A percentile compares a stretch with the other conserved stretches of the same genome.
These are phyloP conservation scores for Tanacetum coccineum DNA, from an alignment of 129 eudicot genomes.

Conservation along the genomic window DNA sequence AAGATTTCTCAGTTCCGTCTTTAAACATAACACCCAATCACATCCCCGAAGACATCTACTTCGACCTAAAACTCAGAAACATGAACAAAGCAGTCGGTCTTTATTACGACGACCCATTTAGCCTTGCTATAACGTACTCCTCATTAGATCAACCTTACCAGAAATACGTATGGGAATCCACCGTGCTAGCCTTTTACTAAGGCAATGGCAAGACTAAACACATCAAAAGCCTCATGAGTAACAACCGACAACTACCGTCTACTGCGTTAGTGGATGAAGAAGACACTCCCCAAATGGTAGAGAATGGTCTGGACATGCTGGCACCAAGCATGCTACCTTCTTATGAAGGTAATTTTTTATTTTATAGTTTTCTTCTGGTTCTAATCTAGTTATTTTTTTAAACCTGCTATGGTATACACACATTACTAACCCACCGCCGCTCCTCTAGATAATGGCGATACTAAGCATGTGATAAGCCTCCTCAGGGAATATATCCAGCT, in stretches of 20 bases:
- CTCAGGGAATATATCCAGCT: too few relatives aligned
- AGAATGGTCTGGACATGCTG: too few relatives aligned
- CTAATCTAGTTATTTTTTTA: too few relatives aligned
- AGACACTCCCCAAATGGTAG: too few relatives aligned
- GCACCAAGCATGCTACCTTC: background rate
- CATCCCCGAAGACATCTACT: background rate
- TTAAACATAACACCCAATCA: background rate
- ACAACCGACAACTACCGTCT: too few relatives aligned
- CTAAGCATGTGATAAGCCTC: too few relatives aligned
- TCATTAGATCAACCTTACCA: conserved; percentile 7
- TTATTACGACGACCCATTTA: conserved; percentile 16
- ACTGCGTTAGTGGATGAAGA: too few relatives aligned
- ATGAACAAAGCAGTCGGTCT: conserved; percentile 18
- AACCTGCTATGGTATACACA: too few relatives aligned
- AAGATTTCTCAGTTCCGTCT: conserved; percentile 15
- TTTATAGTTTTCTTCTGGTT: too few relatives aligned
- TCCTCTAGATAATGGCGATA: too few relatives aligned
- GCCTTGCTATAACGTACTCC: background rate
- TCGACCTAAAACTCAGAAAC: conserved; percentile 15
- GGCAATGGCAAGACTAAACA: conserved; percentile 12
- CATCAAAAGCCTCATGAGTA: background rate
- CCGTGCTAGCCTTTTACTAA: conserved; percentile 12
- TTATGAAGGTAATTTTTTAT: background rate
- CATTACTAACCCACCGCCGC: too few relatives aligned
- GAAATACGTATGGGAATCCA: conserved; percentile 10